Conservation (phyloP, 1,284 basidiomycete genomes). For the Pholiota adiposa region DNA sequence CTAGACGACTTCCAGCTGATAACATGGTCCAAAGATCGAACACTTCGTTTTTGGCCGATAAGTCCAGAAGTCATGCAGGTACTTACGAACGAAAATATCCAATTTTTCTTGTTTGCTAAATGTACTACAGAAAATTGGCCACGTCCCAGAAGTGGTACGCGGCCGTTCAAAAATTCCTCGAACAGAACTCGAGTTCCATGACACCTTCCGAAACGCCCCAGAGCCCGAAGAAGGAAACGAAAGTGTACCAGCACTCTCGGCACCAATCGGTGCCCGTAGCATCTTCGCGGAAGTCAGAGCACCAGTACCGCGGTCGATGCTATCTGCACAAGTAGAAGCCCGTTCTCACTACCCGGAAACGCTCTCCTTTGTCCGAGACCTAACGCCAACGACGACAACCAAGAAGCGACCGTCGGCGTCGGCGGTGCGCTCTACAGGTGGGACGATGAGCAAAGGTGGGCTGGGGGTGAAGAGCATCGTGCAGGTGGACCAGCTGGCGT, state of each 20-base stretch:
- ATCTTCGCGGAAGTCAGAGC: slow-evolving; percentile 75
- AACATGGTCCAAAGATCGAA: slow-evolving; percentile 97
- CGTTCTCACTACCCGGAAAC: neutral
- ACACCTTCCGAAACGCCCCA: slow-evolving; percentile 56
- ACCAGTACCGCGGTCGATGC: slow-evolving; percentile 47
- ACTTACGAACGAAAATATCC: neutral
- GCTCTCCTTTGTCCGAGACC: neutral
- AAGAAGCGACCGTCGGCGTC: slow-evolving; percentile 8
- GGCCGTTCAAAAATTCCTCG: slow-evolving; percentile 34
- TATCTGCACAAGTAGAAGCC: neutral
- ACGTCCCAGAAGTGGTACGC: slow-evolving; percentile 32
- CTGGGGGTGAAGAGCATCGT: slow-evolving; percentile 52
- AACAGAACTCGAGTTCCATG: slow-evolving; percentile 30
- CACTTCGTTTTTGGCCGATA: slow-evolving; percentile 91
- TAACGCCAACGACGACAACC: slow-evolving; percentile 21
- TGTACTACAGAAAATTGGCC: slow-evolving; percentile 47
- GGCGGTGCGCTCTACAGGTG: slow-evolving; percentile 29
- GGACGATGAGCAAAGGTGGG: slow-evolving; percentile 63
- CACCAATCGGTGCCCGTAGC: slow-evolving; percentile 64
- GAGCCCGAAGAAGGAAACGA: slow-evolving; percentile 38
- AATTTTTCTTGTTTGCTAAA: neutral
- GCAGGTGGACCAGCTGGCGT: slow-evolving; percentile 66
- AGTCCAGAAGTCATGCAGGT: slow-evolving; percentile 69
- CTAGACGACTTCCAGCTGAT: slow-evolving; percentile 89
- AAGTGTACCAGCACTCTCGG: slow-evolving; percentile 53